These are phyloP conservation scores for Aspergillus proliferans DNA, from an alignment of 2,329 filamentous ascomycete genomes.

Conservation along the genomic window DNA sequence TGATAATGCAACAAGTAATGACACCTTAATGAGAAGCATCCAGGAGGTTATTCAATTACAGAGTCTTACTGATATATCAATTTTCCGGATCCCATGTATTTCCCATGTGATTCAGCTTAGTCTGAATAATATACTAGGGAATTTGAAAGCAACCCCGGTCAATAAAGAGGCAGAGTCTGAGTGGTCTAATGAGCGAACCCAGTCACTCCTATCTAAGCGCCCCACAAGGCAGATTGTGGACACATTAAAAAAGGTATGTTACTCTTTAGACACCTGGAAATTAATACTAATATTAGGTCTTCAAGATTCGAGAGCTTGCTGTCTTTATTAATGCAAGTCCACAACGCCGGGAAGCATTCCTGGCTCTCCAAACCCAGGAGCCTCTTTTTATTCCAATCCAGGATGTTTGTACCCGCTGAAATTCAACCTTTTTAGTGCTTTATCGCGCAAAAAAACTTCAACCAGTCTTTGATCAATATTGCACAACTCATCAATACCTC, in stretches of 20 bases:
- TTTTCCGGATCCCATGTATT: not conserved
- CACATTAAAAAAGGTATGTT: not conserved
- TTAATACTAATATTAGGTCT: too few species aligned
- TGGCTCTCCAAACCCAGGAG: too few species aligned
- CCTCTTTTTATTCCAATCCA: too few species aligned
- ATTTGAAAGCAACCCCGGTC: not conserved
- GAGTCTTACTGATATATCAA: not conserved
- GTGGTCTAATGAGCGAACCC: not conserved
- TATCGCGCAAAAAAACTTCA: too few species aligned
- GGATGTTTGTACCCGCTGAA: too few species aligned
- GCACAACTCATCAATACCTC: too few species aligned
- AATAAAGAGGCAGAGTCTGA: not conserved
- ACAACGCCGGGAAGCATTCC: too few species aligned
- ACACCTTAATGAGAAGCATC: not conserved
- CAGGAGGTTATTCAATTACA: not conserved
- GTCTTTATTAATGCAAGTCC: not conserved
- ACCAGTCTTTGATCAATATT: too few species aligned
- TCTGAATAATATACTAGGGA: not conserved
- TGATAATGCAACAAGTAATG: not conserved
- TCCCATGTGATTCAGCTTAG: not conserved
- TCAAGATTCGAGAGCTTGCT: too few species aligned
- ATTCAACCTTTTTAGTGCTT: too few species aligned
- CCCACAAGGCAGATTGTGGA: not conserved
- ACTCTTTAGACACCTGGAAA: too few species aligned
- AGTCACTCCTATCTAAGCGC: not conserved